Evolutionary conservation across 1,284 basidiomycete species (phyloP).

Genomic region (Pholiota adiposa): DNA sequence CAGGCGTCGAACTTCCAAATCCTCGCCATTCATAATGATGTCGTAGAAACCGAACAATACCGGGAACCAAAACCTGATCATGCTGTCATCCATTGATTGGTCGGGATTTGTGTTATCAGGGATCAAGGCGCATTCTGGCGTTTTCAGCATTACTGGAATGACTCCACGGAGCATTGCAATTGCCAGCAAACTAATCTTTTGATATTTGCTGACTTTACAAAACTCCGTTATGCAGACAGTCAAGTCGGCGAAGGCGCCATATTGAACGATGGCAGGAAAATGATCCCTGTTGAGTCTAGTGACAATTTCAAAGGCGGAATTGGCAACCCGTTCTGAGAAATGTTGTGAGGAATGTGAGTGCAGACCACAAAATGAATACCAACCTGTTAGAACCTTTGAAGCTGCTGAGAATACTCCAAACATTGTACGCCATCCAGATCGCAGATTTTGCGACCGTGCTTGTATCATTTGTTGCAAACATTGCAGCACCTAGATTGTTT

Average conservation of each 20-base stretch:
- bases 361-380: no score
- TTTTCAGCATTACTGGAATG: conserved; percentile 90
- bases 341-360: no score
- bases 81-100: conserved; percentile 70
- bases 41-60: conserved; percentile 97
- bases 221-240: conserved; percentile 99
- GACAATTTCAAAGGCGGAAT: conserved; percentile 96
- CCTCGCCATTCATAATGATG: conserved; percentile 99
- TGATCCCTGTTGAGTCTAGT: conserved; percentile 90
- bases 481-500: conserved; percentile 76
- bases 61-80: conserved; percentile 98
- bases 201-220: conserved; percentile 98
- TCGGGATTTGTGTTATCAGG: conserved; percentile 36
- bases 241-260: conserved; percentile 95
- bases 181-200: conserved; percentile 95
- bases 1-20: conserved; percentile 95
- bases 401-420: conserved; percentile 98
- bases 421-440: conserved; percentile 99
- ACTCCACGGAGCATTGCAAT: conserved; percentile 95
- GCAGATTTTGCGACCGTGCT: conserved; percentile 91
- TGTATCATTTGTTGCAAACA: conserved; percentile 99
- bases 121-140: conserved; percentile 78
- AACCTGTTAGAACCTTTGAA: conserved; percentile 90
- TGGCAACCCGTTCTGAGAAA: conserved; percentile 87
- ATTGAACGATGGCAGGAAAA: conserved; percentile 88